phyloP scores from a whole-genome alignment of 1,284 basidiomycete genomes.

The Ustilago xerochloae region DNA sequence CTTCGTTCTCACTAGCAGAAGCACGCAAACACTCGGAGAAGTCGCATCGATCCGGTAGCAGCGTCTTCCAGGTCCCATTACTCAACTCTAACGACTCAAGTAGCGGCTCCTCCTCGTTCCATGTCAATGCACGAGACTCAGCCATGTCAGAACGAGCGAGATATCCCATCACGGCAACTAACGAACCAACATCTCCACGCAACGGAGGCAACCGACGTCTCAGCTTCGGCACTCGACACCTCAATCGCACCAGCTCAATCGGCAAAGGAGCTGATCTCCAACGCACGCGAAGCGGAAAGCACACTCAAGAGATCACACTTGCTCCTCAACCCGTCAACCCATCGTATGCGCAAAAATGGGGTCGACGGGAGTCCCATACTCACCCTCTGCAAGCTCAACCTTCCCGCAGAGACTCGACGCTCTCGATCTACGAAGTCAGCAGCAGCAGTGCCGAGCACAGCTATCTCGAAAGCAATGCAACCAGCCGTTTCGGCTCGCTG shows the following conservation, averaged over 20 bases:
- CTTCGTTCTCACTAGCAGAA: slow-evolving; percentile 32
- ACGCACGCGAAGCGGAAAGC: slow-evolving; percentile 31
- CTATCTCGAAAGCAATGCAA: slow-evolving; percentile 33
- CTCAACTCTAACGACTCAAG: slow-evolving; percentile 36
- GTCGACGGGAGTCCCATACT: slow-evolving; percentile 14
- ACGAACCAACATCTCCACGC: slow-evolving; percentile 5
- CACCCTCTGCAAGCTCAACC: slow-evolving; percentile 26
- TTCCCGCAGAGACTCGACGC: slow-evolving; percentile 20
- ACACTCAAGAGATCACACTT: slow-evolving; percentile 23
- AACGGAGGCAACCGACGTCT: slow-evolving; percentile 4
- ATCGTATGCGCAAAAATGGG: slow-evolving; percentile 18
- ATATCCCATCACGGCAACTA: slow-evolving; percentile 38
- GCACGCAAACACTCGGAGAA: slow-evolving; percentile 33
- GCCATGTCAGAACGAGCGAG: slow-evolving; percentile 42
- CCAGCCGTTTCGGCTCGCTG: slow-evolving; percentile 42
- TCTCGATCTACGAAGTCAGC: slow-evolving; percentile 33
- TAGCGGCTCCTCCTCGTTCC: slow-evolving; percentile 45
- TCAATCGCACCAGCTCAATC: slow-evolving; percentile 34
- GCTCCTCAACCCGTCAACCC: slow-evolving; percentile 27
- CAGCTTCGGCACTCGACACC: slow-evolving; percentile 22
- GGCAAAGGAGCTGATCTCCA: slow-evolving; percentile 45
- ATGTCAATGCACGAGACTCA: slow-evolving; percentile 28
- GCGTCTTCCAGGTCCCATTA: slow-evolving; percentile 28
- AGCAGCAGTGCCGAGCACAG: slow-evolving; percentile 42
- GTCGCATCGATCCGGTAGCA: slow-evolving; percentile 27